Evolutionary conservation across 2,329 filamentous ascomycete genomes (phyloP), one percentile per base, ranked within the genome.

Genomic region (Pyrenophora graminea): DNA sequence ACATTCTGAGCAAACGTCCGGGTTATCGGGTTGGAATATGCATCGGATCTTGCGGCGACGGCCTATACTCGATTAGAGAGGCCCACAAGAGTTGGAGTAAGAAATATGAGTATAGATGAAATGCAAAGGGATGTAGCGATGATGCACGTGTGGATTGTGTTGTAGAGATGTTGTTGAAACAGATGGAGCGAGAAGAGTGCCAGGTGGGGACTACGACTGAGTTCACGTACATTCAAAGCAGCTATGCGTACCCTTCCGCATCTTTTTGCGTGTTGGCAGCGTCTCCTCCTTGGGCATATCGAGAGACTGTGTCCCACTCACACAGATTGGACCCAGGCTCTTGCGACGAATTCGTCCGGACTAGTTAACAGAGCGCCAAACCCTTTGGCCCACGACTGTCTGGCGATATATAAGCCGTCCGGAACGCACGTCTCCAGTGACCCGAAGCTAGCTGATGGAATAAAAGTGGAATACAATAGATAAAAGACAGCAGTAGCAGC

Each of bases 41-140:
- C 79, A 82, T 45, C 74, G 73, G 23, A 80, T 78, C 65, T 80
- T 81, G 43, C 79, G 76, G 32, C 79, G 74, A 34, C 77, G 75
- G 51, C 79, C 80, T 73, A 44, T 30, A 36, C 19, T 39, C 15
- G 6, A 59, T 74, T 55, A 73, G 69, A 61, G 37, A 31, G 21
- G 17, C 36, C 19, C 19, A 39, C 12, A 45, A 19, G 30, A 36
- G 19, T 19, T 18, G 2, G 12, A 7, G 19, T 21, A 10, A 27
- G 18, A 13, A 38, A 13, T 6, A 18, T 15, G 27, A 36, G 9
- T 4, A 21, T 23, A 17, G 30, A 39, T 23, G 5, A 30, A 46
- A 39, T 31, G 39, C 21, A 47, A 42, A 38, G 45, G 37, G 21
- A 38, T 23, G 42, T 51, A 47, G 39, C 41, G 34, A 40, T 30